These are phyloP conservation scores for Dalbergia cochinchinensis DNA, from an alignment of 306 rosid species.

Conservation along the genomic window DNA sequence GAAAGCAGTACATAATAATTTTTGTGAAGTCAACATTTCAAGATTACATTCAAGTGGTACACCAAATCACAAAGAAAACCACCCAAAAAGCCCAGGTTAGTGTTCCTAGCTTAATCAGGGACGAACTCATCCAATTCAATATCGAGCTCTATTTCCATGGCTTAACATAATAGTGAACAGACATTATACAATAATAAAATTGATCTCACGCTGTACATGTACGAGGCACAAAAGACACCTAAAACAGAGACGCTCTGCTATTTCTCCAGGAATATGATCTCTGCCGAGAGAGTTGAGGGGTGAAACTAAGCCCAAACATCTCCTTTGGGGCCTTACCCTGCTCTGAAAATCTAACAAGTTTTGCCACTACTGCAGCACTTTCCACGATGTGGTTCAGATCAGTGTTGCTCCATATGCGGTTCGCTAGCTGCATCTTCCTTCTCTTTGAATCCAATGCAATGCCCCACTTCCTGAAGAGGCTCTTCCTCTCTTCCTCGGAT, in stretches of 20 bases:
- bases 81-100: conserved; percentile 25
- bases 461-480: conserved; percentile 72
- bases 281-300: conserved; percentile 55
- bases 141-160: conserved; percentile 25
- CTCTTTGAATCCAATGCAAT: conserved; percentile 78
- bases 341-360: conserved; percentile 67
- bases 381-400: conserved; percentile 63
- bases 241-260: conserved; percentile 57
- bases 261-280: conserved; percentile 69
- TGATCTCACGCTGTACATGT: conserved; percentile 16
- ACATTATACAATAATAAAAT: background rate
- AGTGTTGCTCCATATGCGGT: conserved; percentile 66
- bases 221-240: background rate
- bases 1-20: no score
- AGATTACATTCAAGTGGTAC: conserved; percentile 21
- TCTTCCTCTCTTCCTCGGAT: conserved; percentile 66
- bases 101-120: conserved; percentile 23
- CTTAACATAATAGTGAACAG: background rate
- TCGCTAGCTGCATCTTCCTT: conserved; percentile 75
- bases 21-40: background rate
- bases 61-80: conserved; percentile 4
- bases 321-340: conserved; percentile 79
- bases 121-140: background rate
- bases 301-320: conserved; percentile 87
- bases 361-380: conserved; percentile 78